Evolutionary conservation across 2,329 filamentous ascomycete species (phyloP), one percentile per base, ranked within the genome.

Genomic region (Leptographium radiaticola): DNA sequence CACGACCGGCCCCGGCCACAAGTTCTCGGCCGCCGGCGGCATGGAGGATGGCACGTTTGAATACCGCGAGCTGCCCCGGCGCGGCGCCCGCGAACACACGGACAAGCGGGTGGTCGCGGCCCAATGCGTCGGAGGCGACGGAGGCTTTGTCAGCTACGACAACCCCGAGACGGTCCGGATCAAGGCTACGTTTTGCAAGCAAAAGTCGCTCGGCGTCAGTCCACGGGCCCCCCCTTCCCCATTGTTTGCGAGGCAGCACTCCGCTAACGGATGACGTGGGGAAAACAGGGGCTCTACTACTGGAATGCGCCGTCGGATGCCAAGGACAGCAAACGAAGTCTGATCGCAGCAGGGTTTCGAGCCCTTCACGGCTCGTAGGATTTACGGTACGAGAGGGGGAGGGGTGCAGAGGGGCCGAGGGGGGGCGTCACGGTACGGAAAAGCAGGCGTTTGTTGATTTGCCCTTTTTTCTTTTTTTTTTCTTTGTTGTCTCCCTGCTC

Each of bases 61-160:
- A 61, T 93, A 90, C 66, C 76, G 74, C 59, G 73, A 85, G 53
- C 73, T 93, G 9, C 87, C 87, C 20, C 67, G 75, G 38, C 70
- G 69, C 34, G 74, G 75, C 6, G 75, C 83, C 30, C 76, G 79
- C 61, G 87, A 91, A 64, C 70, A 76, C 46, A 74, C 87, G 18
- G 86, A 93, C 66, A 79, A 78, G 60, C 71, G 79, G 18, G 70
- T 79, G 33, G 81, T 83, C 13, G 85, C 86, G 18, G 86, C 87
- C 7, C 85, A 80, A 61, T 91, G 86, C 61, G 70, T 81, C 2
- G 85, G 86, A 7, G 81, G 77, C 2, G 86, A 89, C 61, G 84
- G 84, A 4, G 87, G 86, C 0, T 90, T 89, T 59, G 80, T 91
- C 44, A 84, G 80, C 2, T 93, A 91, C 65, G 87, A 93, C 66